Conservation (phyloP, 768 basidiomycete species). For the Suillus discolor region DNA sequence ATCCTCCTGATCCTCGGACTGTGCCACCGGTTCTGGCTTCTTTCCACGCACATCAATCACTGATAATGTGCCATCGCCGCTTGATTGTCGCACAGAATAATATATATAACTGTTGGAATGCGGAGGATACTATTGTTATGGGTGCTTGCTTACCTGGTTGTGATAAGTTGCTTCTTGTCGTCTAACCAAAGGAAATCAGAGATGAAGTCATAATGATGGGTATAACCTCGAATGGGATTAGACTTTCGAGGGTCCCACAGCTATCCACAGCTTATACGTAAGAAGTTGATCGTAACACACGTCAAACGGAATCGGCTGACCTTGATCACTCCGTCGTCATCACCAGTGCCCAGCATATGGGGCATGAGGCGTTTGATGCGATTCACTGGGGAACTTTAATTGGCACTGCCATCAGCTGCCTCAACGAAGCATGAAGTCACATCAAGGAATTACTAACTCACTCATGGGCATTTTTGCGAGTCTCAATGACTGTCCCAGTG, state of each 20-base stretch:
- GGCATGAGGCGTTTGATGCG: slow-evolving; percentile 74
- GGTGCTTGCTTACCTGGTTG: slow-evolving; percentile 69
- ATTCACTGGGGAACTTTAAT: slow-evolving; percentile 77
- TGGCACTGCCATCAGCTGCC: slow-evolving; percentile 29
- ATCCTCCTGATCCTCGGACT: slow-evolving; percentile 96
- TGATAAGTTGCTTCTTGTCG: slow-evolving; percentile 82
- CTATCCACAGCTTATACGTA: slow-evolving; percentile 39
- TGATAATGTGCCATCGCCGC: slow-evolving; percentile 91
- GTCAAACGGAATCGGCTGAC: slow-evolving; percentile 39
- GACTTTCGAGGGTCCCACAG: slow-evolving; percentile 86
- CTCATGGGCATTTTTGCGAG: slow-evolving; percentile 64
- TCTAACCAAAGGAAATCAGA: slow-evolving; percentile 88
- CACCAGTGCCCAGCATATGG: slow-evolving; percentile 80
- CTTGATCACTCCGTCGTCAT: slow-evolving; percentile 95
- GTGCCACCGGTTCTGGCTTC: slow-evolving; percentile 73
- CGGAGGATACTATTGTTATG: slow-evolving; percentile 1
- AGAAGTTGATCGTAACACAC: not conserved
- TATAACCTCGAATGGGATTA: slow-evolving; percentile 66
- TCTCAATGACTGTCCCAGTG: slow-evolving; percentile 53
- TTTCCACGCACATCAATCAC: slow-evolving; percentile 90
- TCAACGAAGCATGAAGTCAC: slow-evolving; percentile 26
- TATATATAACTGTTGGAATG: not conserved
- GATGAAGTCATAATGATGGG: slow-evolving; percentile 93
- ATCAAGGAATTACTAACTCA: slow-evolving; percentile 39
- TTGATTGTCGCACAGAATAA: slow-evolving; percentile 31